Conservation (phyloP, 169 alveolate species). For the Miamiensis avidus region DNA sequence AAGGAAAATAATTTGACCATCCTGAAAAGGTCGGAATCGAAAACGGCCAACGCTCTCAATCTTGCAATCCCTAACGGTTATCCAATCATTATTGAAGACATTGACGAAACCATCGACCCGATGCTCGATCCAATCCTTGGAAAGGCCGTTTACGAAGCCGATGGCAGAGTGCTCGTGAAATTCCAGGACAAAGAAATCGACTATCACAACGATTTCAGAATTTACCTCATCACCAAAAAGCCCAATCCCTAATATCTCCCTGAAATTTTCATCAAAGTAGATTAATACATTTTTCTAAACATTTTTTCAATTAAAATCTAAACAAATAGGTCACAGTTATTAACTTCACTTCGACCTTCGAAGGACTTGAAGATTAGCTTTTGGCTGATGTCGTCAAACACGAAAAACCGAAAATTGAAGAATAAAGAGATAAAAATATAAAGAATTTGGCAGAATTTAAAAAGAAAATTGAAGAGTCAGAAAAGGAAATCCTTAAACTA, state of each 20-base stretch:
- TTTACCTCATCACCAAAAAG: slow-evolving; percentile 84
- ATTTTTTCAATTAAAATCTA: no score
- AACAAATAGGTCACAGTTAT: slow-evolving; percentile 83
- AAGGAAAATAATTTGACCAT: slow-evolving; percentile 72
- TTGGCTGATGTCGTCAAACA: slow-evolving; percentile 81
- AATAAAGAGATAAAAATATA: slow-evolving; percentile 76
- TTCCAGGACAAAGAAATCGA: slow-evolving; percentile 85
- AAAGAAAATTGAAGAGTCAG: slow-evolving; percentile 71
- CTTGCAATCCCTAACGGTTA: slow-evolving; percentile 70
- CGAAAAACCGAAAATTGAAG: slow-evolving; percentile 86
- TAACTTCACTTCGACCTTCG: slow-evolving; percentile 88
- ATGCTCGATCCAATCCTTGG: slow-evolving; percentile 88
- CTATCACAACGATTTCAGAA: slow-evolving; percentile 64
- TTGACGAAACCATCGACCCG: slow-evolving; percentile 90
- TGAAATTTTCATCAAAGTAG: slow-evolving; percentile 86
- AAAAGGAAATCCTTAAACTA: slow-evolving; percentile 77
- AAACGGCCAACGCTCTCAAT: slow-evolving; percentile 68
- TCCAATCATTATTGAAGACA: slow-evolving; percentile 88
- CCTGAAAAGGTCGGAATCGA: slow-evolving; percentile 75
- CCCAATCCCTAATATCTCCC: slow-evolving; percentile 90
- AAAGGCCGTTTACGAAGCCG: slow-evolving; percentile 65
- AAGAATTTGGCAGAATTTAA: slow-evolving; percentile 71
- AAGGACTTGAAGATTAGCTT: slow-evolving; percentile 89
- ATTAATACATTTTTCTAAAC: no score
- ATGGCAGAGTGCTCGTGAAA: slow-evolving; percentile 65